These are phyloP conservation scores for Xanthoconium purpureum DNA, from an alignment of 768 basidiomycete genomes.

Conservation along the genomic window DNA sequence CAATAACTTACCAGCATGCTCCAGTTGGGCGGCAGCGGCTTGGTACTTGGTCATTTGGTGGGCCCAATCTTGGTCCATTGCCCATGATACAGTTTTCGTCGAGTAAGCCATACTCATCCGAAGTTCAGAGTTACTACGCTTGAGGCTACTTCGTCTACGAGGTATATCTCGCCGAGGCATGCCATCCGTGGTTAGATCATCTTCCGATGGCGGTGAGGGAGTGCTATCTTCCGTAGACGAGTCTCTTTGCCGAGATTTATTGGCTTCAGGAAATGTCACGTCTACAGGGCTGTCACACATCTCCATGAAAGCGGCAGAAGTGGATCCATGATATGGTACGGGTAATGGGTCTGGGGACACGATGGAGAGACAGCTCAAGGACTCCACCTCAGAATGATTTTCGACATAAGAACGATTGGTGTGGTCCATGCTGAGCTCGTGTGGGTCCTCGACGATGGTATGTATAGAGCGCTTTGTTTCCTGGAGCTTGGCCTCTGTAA, in stretches of 20 bases:
- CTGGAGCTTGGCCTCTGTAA: conserved; percentile 17
- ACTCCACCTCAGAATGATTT: conserved; percentile 24
- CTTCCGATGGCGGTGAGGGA: conserved; percentile 31
- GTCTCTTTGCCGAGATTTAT: conserved; percentile 15
- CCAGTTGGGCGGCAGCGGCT: conserved; percentile 38
- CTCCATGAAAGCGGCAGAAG: conserved; percentile 28
- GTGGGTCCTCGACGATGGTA: conserved; percentile 28
- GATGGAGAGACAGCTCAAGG: conserved; percentile 26
- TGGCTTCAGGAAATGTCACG: conserved; percentile 6
- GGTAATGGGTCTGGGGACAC: conserved; percentile 44
- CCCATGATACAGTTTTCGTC: conserved; percentile 72
- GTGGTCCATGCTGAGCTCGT: conserved; percentile 17
- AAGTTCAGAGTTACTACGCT: conserved; percentile 48
- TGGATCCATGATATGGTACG: conserved; percentile 43
- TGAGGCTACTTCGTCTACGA: conserved; percentile 63
- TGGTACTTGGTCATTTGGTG: conserved; percentile 52
- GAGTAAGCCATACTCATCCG: conserved; percentile 48
- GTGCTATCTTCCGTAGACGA: conserved; percentile 20
- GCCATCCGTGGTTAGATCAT: conserved; percentile 32
- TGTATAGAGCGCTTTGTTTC: conserved; percentile 30
- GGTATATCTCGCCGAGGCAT: conserved; percentile 34
- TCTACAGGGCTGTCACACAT: conserved; percentile 35
- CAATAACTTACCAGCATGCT: conserved; percentile 35
- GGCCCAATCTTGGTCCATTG: conserved; percentile 61
- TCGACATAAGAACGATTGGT: conserved; percentile 16